Evolutionary conservation across 768 basidiomycete genomes (phyloP).

Genomic region (Phylloporus sp.): DNA sequence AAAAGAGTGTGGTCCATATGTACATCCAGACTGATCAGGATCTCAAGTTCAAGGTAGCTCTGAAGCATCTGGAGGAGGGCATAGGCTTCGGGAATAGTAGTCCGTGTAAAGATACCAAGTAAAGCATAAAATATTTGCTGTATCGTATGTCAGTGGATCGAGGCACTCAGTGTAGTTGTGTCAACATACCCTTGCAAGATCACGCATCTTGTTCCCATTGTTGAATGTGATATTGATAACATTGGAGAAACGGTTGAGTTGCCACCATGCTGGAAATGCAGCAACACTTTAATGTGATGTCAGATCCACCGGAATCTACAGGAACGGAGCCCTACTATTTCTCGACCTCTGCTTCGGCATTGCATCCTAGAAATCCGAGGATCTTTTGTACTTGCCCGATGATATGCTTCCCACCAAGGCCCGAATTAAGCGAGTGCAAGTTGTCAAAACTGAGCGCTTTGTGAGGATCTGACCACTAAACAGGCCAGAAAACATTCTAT

Average conservation of each 20-base stretch:
- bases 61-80: no score
- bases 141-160: no score
- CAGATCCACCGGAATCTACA: neutral
- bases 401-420: constrained; percentile 33
- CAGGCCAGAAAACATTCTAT: constrained; percentile 38
- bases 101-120: no score
- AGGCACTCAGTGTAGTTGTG: no score
- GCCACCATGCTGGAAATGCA: constrained; percentile 31
- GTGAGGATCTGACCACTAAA: constrained; percentile 33
- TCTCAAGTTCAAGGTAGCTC: no score
- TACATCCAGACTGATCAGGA: no score
- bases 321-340: constrained; percentile 19
- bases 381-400: constrained; percentile 21
- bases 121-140: no score
- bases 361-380: constrained; percentile 12
- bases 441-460: constrained; percentile 35
- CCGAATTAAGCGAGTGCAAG: constrained; percentile 34
- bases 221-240: constrained; percentile 27
- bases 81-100: no score
- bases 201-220: constrained; percentile 34
- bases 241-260: constrained; percentile 30
- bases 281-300: constrained; percentile 20
- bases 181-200: constrained; percentile 34
- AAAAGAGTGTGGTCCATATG: no score
- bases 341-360: constrained; percentile 7